phyloP scores from a whole-genome alignment of 495 filamentous ascomycete genomes.

The Daldinia loculata region DNA sequence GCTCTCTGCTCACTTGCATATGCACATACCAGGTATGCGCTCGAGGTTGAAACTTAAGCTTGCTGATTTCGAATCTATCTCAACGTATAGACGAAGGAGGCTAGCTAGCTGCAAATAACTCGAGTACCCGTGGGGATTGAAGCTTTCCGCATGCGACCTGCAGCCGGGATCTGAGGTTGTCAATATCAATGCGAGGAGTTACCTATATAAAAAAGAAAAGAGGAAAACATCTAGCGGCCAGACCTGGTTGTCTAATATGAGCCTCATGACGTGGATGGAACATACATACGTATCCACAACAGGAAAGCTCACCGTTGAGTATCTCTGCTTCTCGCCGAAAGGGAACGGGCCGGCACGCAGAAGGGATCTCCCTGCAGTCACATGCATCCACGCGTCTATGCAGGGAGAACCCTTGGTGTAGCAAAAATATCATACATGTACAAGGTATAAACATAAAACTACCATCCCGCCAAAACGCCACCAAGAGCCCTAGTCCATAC shows the following conservation, averaged over 20 bases:
- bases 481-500: background rate
- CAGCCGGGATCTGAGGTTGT: background rate
- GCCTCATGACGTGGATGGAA: slow-evolving; percentile 33
- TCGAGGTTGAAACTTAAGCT: background rate
- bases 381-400: slow-evolving; percentile 8
- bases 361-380: slow-evolving; percentile 29
- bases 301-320: slow-evolving; percentile 20
- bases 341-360: slow-evolving; percentile 23
- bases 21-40: slow-evolving; percentile 2
- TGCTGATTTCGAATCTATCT: background rate
- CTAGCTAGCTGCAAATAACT: slow-evolving; percentile 4
- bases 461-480: background rate
- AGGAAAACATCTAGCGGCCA: background rate
- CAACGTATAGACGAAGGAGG: slow-evolving; percentile 13
- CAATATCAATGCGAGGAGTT: background rate
- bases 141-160: background rate
- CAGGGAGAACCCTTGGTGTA: slow-evolving; percentile 26
- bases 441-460: background rate
- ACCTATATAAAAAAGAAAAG: slow-evolving; percentile 9
- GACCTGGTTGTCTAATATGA: slow-evolving; percentile 12
- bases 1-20: slow-evolving; percentile 11
- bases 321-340: slow-evolving; percentile 21
- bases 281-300: slow-evolving; percentile 4
- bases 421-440: slow-evolving; percentile 1
- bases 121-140: background rate